phyloP scores from a whole-genome alignment of 208 protist genomes.

The Trypanosoma platydactyli region DNA sequence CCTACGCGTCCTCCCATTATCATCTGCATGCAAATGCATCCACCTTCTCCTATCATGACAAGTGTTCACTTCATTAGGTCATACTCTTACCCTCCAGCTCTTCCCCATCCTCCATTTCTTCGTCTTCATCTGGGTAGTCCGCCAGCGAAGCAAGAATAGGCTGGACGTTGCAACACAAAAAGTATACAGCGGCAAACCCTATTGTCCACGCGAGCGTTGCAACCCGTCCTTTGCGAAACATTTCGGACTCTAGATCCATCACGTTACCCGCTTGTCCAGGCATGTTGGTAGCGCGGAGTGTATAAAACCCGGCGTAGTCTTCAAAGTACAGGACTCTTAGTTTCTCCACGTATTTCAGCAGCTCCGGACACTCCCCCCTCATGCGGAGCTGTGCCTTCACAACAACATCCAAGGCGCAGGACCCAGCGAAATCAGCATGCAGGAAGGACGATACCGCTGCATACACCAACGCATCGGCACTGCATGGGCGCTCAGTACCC shows the following conservation, averaged over 20 bases:
- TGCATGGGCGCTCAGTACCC: conserved; percentile 53
- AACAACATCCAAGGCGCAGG: conserved; percentile 17
- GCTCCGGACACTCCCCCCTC: conserved; percentile 47
- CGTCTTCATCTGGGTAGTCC: conserved; percentile 13
- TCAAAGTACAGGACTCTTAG: conserved; percentile 76
- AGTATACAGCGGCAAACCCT: conserved; percentile 61
- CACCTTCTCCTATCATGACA: too few species aligned
- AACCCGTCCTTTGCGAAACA: conserved; percentile 56
- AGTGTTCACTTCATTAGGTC: too few species aligned
- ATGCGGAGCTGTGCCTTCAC: conserved; percentile 33
- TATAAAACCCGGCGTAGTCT: conserved; percentile 73
- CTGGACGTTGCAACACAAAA: conserved; percentile 64
- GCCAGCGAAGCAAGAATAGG: conserved; percentile 46
- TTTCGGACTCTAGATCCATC: conserved; percentile 14
- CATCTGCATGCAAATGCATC: too few species aligned
- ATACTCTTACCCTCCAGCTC: conserved; percentile 7
- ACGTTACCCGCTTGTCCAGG: conserved; percentile 8
- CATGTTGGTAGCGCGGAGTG: conserved; percentile 24
- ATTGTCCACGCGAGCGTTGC: conserved; percentile 55
- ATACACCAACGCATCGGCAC: conserved; percentile 72
- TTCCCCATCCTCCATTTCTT: conserved; percentile 38
- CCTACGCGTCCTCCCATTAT: too few species aligned
- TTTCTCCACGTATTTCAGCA: conserved; percentile 75
- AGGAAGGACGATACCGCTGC: conserved; percentile 70
- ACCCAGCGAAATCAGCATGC: conserved; percentile 61